phyloP scores from a whole-genome alignment of 345 rosid species.

The Gossypium ekmanianum region DNA sequence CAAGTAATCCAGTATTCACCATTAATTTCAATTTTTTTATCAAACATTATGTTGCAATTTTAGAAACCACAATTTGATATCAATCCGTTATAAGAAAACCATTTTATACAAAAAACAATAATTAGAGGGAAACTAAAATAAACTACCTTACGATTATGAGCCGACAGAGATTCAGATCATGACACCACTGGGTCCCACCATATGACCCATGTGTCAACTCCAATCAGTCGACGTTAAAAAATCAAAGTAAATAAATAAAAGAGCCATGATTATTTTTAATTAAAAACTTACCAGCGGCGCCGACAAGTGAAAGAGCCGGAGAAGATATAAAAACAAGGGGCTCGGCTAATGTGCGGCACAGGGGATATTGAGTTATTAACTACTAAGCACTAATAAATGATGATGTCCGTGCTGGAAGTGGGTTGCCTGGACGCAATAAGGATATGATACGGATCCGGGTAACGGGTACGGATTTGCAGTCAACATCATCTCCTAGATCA shows the following conservation, averaged over 20 bases:
- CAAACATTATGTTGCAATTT: no score
- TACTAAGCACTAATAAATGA: background rate
- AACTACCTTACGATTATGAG: background rate
- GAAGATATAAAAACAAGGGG: background rate
- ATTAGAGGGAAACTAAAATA: no score
- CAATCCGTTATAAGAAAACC: no score
- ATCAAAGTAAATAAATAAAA: background rate
- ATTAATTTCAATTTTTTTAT: no score
- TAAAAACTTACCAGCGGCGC: constrained; percentile 19
- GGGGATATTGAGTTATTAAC: background rate
- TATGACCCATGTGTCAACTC: constrained; percentile 14
- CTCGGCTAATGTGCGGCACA: background rate
- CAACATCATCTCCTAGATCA: constrained; percentile 3
- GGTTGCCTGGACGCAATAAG: background rate
- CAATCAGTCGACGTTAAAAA: background rate
- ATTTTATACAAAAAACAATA: no score
- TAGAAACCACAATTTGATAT: no score
- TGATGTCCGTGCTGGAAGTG: background rate
- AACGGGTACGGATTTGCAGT: constrained; percentile 6
- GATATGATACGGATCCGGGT: constrained; percentile 13
- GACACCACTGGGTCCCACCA: constrained; percentile 19
- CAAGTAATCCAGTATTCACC: no score
- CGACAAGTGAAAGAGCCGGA: constrained; percentile 7
- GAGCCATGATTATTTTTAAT: background rate
- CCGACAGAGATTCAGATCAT: constrained; percentile 39